Evolutionary conservation across 495 filamentous ascomycete genomes (phyloP), one percentile per base, ranked within the genome.

Genomic region (Poronia punctata): DNA sequence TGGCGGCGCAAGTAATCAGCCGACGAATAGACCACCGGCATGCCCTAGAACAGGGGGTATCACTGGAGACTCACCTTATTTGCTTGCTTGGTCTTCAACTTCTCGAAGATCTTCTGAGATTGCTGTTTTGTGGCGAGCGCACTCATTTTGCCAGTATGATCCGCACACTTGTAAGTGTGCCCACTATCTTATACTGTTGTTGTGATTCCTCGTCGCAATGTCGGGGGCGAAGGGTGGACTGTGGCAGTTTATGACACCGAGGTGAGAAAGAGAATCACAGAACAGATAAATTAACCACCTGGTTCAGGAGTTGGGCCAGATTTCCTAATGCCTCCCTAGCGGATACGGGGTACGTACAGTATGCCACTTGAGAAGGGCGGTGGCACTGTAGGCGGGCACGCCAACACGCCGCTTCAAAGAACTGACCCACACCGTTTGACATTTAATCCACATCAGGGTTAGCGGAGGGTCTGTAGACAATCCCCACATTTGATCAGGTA

Each of bases 71-170:
- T 57, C 65, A 88, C 89, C 75, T 88, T 95, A 71, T 98, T 98
- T 45, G 88, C 88, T 47, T 82, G 78, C 62, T 95, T 93, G 34
- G 81, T 68, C 71, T 90, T 93, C 61, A 97, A 71, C 73, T 95
- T 96, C 79, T 94, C 87, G 67, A 98, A 98, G 59, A 97, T 86
- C 68, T 88, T 89, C 65, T 93, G 85, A 61, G 88, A 94, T 70
- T 95, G 74, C 57, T 88, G 80, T 76, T 97, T 98, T 21, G 86
- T 82, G 60, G 92, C 92, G 49, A 79, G 61, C 65, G 71, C 73
- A 60, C 78, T 84, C 89, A 96, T 88, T 28, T 55, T 79, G 70
- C 41, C 43, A 16, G 49, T 9, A 47, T 36, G 38, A 32, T 38
- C 25, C 18, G 11, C 17, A 27, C 19, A 18, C 28, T 81, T 82